Conservation (phyloP, 805 yeast genomes). For the Wickerhamiella azyma region DNA sequence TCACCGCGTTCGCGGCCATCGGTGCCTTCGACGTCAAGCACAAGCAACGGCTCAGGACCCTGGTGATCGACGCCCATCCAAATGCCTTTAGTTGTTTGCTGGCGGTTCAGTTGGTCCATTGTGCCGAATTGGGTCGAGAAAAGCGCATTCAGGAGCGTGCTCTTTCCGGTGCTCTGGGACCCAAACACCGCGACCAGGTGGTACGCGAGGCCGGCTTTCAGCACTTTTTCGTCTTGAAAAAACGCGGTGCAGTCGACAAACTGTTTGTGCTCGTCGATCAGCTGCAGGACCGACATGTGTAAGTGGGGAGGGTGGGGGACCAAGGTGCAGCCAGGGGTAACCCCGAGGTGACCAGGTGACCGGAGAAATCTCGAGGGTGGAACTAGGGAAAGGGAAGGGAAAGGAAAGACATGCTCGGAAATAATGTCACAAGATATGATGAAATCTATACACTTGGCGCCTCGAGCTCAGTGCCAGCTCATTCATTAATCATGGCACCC, state of each 20-base stretch:
- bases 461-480: too few species aligned
- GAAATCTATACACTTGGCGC: too few species aligned
- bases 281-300: constrained; percentile 27
- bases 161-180: constrained; percentile 92
- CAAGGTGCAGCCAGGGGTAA: neutral
- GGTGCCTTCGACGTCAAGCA: constrained; percentile 97
- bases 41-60: constrained; percentile 22
- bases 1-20: constrained; percentile 98
- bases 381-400: too few species aligned
- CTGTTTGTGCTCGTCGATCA: constrained; percentile 46
- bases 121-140: constrained; percentile 85
- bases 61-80: constrained; percentile 49
- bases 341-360: too few species aligned
- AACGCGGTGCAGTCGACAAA: constrained; percentile 33
- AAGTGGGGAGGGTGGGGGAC: neutral
- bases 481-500: neutral
- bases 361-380: too few species aligned
- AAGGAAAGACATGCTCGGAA: too few species aligned
- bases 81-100: constrained; percentile 81
- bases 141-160: constrained; percentile 73
- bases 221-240: constrained; percentile 17
- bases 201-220: constrained; percentile 48
- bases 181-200: constrained; percentile 94
- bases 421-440: too few species aligned
- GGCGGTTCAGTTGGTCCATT: constrained; percentile 76